Conservation (phyloP, 345 rosid species). For the Camelina hispida region DNA sequence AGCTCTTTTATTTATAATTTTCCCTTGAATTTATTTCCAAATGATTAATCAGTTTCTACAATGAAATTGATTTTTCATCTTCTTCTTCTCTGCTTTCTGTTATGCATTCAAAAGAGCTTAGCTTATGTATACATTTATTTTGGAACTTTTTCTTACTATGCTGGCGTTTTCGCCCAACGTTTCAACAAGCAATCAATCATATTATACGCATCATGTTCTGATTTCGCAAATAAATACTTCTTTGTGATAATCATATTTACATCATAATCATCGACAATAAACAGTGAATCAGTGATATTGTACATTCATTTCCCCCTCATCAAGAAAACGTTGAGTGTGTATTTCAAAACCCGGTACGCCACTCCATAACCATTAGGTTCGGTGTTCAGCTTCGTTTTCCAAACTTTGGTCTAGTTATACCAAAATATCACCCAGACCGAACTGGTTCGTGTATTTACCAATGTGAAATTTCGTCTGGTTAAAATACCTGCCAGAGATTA, state of each 20-base stretch:
- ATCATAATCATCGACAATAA: background rate
- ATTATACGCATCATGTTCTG: background rate
- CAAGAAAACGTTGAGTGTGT: background rate
- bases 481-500: background rate
- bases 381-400: background rate
- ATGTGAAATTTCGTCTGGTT: background rate
- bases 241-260: background rate
- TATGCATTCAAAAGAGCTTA: too few relatives aligned
- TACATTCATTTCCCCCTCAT: background rate
- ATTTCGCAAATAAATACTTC: background rate
- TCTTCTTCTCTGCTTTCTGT: too few relatives aligned
- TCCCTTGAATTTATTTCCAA: too few relatives aligned
- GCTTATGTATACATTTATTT: too few relatives aligned
- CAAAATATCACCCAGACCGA: background rate
- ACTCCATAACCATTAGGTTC: background rate
- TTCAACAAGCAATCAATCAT: background rate
- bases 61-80: too few relatives aligned
- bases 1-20: too few relatives aligned
- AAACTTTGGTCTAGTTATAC: background rate
- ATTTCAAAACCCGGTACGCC: conserved; percentile 1
- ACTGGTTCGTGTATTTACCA: background rate
- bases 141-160: background rate
- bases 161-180: background rate
- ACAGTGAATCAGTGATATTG: background rate
- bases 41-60: too few relatives aligned